A percentile compares a stretch with the other conserved stretches of the same genome.
Conservation (phyloP, 176 grass and related monocot species). For the Stipa capillata region DNA sequence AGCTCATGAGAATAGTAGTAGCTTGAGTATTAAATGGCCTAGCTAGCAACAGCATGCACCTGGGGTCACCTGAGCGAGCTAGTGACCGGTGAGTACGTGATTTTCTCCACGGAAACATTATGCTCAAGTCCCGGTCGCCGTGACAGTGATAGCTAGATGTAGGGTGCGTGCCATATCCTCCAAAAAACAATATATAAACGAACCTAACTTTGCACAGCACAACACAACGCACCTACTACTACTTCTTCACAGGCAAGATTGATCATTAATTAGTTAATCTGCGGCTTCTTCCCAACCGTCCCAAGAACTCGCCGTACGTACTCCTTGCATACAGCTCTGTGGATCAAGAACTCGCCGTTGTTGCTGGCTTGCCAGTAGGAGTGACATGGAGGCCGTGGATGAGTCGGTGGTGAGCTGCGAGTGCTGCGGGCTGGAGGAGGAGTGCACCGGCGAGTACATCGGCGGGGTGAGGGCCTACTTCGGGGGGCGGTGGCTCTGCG, state of each 20-base stretch:
- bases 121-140: neutral
- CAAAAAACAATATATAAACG: neutral
- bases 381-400: conserved; percentile 42
- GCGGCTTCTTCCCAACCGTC: neutral
- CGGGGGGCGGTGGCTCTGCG: conserved; percentile 69
- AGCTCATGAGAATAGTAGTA: neutral
- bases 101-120: conserved; percentile 10
- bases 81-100: neutral
- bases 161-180: neutral
- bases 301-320: too few relatives aligned
- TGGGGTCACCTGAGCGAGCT: neutral
- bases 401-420: conserved; percentile 50
- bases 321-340: too few relatives aligned
- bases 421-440: conserved; percentile 79
- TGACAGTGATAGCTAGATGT: neutral
- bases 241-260: neutral
- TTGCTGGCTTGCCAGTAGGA: too few relatives aligned
- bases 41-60: neutral
- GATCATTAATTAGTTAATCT: neutral
- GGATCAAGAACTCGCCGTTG: too few relatives aligned
- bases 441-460: conserved; percentile 75
- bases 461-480: conserved; percentile 41
- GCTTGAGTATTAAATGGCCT: neutral
- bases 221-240: neutral
- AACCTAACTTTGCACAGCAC: neutral